These are phyloP conservation scores for Peronospora destructor DNA, from an alignment of 352 stramenopile species.

Conservation along the genomic window DNA sequence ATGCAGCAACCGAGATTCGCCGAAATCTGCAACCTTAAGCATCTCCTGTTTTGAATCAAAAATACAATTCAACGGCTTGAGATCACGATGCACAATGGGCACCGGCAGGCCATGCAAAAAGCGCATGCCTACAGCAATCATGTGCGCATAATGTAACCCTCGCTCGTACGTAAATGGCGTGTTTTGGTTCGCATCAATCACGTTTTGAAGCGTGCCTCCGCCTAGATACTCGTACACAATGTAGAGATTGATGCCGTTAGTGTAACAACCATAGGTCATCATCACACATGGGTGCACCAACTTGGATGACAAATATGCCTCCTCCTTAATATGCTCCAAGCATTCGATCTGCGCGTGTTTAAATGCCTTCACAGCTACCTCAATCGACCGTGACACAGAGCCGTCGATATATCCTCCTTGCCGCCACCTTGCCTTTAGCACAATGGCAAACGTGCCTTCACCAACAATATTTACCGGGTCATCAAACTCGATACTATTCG, in stretches of 20 bases:
- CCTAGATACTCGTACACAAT: conserved; percentile 80
- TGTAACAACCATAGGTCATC: conserved; percentile 82
- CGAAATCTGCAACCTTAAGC: conserved; percentile 79
- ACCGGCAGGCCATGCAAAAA: conserved; percentile 69
- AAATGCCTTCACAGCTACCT: conserved; percentile 79
- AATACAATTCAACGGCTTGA: conserved; percentile 80
- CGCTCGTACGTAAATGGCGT: conserved; percentile 50
- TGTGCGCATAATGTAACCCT: conserved; percentile 63
- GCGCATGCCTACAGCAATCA: conserved; percentile 77
- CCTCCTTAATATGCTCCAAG: conserved; percentile 74
- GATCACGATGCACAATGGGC: conserved; percentile 70
- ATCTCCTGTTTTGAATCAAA: conserved; percentile 71
- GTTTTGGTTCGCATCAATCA: conserved; percentile 45
- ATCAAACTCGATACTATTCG: conserved; percentile 71
- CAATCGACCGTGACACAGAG: conserved; percentile 39
- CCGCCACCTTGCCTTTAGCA: conserved; percentile 66
- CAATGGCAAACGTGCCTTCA: conserved; percentile 73
- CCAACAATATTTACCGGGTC: conserved; percentile 72
- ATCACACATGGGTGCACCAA: conserved; percentile 75
- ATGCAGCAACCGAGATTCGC: conserved; percentile 60
- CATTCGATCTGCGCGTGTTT: conserved; percentile 71
- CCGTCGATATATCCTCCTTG: conserved; percentile 42
- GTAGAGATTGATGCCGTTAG: conserved; percentile 69
- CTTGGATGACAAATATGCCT: conserved; percentile 73
- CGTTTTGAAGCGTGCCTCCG: conserved; percentile 70